A percentile compares a stretch with the other conserved stretches of the same genome.
phyloP scores from a whole-genome alignment of 345 rosid genomes.

The Carallia pectinifolia region DNA sequence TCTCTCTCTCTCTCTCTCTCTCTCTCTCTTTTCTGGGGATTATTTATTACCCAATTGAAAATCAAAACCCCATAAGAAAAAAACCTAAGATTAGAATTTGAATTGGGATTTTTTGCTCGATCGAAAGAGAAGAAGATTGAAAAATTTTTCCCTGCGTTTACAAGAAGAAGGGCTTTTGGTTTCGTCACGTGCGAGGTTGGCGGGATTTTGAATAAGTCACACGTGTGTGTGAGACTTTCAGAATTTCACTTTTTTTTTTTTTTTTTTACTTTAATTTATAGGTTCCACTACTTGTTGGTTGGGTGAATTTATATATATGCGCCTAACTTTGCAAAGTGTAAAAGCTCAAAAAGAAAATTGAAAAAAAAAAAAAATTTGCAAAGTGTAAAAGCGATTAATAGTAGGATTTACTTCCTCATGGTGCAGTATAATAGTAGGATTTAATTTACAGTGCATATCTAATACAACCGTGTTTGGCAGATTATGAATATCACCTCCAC shows the following conservation, averaged over 20 bases:
- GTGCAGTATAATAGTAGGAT: too few relatives aligned
- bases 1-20: neutral
- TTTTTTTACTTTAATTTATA: too few relatives aligned
- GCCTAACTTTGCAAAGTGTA: too few relatives aligned
- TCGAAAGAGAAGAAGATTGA: neutral
- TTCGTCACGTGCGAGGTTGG: neutral
- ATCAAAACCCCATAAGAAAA: neutral
- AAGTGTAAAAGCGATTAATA: too few relatives aligned
- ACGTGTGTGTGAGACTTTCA: neutral
- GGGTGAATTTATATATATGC: too few relatives aligned
- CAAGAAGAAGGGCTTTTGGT: neutral
- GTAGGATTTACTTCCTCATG: too few relatives aligned
- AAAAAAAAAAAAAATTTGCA: too few relatives aligned
- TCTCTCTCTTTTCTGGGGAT: neutral
- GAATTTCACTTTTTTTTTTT: neutral
- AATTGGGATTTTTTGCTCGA: neutral
- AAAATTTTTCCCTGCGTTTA: neutral
- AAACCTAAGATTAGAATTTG: neutral
- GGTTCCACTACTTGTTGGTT: too few relatives aligned
- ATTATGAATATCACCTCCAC: too few relatives aligned
- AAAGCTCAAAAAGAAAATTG: too few relatives aligned
- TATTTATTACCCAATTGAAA: neutral
- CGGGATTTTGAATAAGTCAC: conserved; percentile 3
- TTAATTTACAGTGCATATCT: too few relatives aligned
- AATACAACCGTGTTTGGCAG: too few relatives aligned